A percentile compares a stretch with the other conserved stretches of the same genome.
Evolutionary conservation across 306 rosid species (phyloP).

Genomic region (Purshia tridentata): DNA sequence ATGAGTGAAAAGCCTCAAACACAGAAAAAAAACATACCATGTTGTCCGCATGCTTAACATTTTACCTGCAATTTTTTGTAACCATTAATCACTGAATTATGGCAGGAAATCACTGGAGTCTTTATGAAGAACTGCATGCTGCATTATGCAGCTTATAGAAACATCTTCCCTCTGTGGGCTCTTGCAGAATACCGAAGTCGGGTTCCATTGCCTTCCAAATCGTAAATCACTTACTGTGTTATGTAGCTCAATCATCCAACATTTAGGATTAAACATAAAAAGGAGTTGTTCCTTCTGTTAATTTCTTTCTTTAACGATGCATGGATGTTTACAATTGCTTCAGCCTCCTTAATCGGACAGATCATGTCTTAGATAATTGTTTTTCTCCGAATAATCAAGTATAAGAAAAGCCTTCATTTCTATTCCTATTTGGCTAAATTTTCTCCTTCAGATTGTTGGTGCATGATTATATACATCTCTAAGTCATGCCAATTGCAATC

Average conservation of each 20-base stretch:
- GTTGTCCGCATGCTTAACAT: neutral
- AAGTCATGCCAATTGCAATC: too few species aligned
- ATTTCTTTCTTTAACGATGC: too few species aligned
- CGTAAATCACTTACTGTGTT: neutral
- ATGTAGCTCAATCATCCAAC: neutral
- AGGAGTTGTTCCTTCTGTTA: too few species aligned
- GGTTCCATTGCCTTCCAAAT: conserved; percentile 43
- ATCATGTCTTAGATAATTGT: too few species aligned
- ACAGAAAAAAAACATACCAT: too few species aligned
- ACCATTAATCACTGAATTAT: neutral
- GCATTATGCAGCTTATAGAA: conserved; percentile 64
- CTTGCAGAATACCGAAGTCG: conserved; percentile 56
- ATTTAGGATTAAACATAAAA: neutral
- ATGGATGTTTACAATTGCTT: too few species aligned
- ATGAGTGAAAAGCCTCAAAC: neutral
- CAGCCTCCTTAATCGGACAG: too few species aligned
- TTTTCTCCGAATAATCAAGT: too few species aligned
- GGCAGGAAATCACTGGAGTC: conserved; percentile 55
- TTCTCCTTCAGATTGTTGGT: too few species aligned
- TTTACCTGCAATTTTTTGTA: neutral
- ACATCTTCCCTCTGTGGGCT: conserved; percentile 62
- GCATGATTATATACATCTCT: too few species aligned
- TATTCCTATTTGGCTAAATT: too few species aligned
- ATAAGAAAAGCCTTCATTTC: too few species aligned
- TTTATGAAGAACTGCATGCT: conserved; percentile 59